Evolutionary conservation across 2,329 filamentous ascomycete species (phyloP), one percentile per base, ranked within the genome.

Genomic region (Stachybotrys echinatus): DNA sequence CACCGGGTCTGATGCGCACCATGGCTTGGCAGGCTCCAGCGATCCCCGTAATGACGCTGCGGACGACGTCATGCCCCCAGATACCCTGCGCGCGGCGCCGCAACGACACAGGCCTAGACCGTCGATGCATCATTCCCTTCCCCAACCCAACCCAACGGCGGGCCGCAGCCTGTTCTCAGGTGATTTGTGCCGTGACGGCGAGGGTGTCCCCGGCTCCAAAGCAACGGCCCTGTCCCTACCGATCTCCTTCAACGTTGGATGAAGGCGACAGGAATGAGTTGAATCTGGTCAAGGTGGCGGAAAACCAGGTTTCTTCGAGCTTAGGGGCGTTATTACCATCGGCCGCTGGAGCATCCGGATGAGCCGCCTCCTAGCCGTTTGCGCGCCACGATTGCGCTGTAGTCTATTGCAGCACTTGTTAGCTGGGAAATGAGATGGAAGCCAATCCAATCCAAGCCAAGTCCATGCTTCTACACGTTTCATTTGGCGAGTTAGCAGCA

Each of bases 41-140:
- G 21, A 48, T 50, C 52, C 53, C 55, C 51, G 54, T 59, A 60
- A 63, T 63, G 61, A 63, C 61, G 61, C 57, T 52, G 40, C 52
- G 48, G 51, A 55, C 54, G 61, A 63, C 61, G 61, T 63, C 56
- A 63, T 55, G 38, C 43, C 48, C 40, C 54, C 51, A 46, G 50
- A 52, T 42, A 45, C 48, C 49, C 17, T 48, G 27, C 27, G 27
- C 27, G 27, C 27, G 27, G 10, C 27, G 27, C 27, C 27, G 27
- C 27, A 34, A 34, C 27, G 27, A 8, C 27, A 34, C 27, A 34
- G 27, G 27, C 27, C 27, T 3, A 34, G 27, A 34, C 27, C 27
- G 27, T 34, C 27, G 14, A 34, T 34, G 27, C 27, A 34, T 34
- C 27, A 34, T 34, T 10, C 27, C 27, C 27, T 34, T 34, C 10